phyloP scores from a whole-genome alignment of 2,329 filamentous ascomycete genomes.

The Fragosphaeria purpurea region DNA sequence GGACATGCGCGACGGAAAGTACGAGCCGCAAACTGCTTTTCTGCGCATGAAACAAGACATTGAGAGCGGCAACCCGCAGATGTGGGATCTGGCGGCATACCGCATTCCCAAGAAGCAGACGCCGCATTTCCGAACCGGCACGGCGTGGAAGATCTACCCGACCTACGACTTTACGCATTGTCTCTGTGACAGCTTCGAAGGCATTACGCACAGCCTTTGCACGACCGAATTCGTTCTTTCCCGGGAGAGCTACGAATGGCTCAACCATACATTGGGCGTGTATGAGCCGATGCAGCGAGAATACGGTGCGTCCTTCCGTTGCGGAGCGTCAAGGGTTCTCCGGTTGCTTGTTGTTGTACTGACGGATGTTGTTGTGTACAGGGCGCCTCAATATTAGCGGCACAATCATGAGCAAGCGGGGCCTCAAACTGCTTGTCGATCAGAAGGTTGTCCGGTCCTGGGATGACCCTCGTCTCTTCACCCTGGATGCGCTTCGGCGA shows the following conservation, averaged over 20 bases:
- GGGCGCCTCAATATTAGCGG: conserved; percentile 60
- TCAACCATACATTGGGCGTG: conserved; percentile 70
- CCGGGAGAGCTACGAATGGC: conserved; percentile 77
- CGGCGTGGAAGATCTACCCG: conserved; percentile 86
- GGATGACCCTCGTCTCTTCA: conserved; percentile 88
- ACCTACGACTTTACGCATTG: conserved; percentile 92
- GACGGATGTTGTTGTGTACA: background rate
- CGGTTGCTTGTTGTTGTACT: background rate
- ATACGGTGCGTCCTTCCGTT: conserved; percentile 32
- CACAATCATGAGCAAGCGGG: conserved; percentile 79
- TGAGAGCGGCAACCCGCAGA: conserved; percentile 53
- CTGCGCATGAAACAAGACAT: conserved; percentile 91
- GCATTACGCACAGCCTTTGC: conserved; percentile 84
- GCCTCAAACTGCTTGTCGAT: conserved; percentile 69
- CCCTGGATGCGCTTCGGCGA: conserved; percentile 71
- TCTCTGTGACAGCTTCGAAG: conserved; percentile 84
- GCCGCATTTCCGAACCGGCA: conserved; percentile 68
- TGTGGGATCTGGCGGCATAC: conserved; percentile 95
- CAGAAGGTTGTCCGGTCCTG: conserved; percentile 72
- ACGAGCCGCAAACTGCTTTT: conserved; percentile 72
- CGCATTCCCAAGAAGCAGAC: conserved; percentile 62
- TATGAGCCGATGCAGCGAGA: conserved; percentile 93
- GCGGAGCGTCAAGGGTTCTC: too few species aligned
- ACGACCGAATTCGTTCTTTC: conserved; percentile 79
- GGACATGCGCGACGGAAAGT: conserved; percentile 85